Conservation (phyloP, 2,329 filamentous ascomycete genomes). For the Parastagonospora avenae region DNA sequence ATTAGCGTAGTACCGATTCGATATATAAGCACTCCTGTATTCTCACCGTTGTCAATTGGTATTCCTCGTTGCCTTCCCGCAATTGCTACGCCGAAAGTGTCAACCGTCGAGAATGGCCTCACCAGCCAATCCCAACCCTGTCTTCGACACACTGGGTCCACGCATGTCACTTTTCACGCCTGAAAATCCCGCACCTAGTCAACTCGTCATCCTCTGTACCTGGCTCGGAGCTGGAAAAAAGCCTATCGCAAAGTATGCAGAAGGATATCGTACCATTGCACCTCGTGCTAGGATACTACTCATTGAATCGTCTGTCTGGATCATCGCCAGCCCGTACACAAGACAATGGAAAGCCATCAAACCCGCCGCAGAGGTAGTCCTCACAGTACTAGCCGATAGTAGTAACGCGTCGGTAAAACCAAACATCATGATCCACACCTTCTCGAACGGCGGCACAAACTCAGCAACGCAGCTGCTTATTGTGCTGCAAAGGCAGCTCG, state of each 20-base stretch:
- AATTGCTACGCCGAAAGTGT: background rate
- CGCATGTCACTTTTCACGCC: slow-evolving; percentile 11
- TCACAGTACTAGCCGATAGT: slow-evolving; percentile 7
- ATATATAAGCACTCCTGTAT: no score
- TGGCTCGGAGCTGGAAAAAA: slow-evolving; percentile 23
- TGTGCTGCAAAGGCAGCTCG: background rate
- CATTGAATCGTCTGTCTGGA: slow-evolving; percentile 11
- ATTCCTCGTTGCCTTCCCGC: no score
- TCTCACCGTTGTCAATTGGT: no score
- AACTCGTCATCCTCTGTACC: slow-evolving; percentile 21
- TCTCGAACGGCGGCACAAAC: slow-evolving; percentile 22
- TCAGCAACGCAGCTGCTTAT: slow-evolving; percentile 7
- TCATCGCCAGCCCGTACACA: slow-evolving; percentile 8
- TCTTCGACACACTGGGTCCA: slow-evolving; percentile 4
- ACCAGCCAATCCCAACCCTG: background rate
- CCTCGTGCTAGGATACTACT: slow-evolving; percentile 21
- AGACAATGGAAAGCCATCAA: slow-evolving; percentile 11
- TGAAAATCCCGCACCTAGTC: background rate
- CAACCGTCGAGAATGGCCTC: no score
- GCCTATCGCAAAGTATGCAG: slow-evolving; percentile 25
- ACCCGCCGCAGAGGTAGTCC: slow-evolving; percentile 13
- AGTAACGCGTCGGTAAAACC: background rate
- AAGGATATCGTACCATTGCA: slow-evolving; percentile 7
- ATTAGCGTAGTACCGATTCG: no score
- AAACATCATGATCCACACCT: slow-evolving; percentile 14